A percentile compares a stretch with the other conserved stretches of the same genome.
Evolutionary conservation across 1,284 basidiomycete genomes (phyloP).

Genomic region (Cryptococcus sp.): DNA sequence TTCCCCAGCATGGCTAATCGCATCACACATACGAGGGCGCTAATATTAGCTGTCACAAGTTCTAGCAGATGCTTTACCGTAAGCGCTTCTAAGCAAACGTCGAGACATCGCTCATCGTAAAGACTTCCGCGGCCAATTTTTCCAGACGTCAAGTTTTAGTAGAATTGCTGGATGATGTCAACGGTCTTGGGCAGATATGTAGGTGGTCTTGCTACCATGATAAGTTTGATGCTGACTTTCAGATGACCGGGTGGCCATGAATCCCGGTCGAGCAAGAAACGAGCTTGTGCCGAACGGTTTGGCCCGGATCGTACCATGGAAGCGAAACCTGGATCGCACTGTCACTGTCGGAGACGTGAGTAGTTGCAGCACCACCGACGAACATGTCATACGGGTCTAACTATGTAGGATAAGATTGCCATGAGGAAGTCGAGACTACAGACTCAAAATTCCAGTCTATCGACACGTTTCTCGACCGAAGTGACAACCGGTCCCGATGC

Average conservation of each 20-base stretch:
- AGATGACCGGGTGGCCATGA: slow-evolving; percentile 36
- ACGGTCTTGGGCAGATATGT: slow-evolving; percentile 26
- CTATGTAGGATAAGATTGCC: not conserved
- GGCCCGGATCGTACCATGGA: slow-evolving; percentile 26
- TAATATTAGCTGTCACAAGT: too few species aligned
- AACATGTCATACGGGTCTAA: not conserved
- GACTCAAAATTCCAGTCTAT: not conserved
- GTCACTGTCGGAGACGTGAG: not conserved
- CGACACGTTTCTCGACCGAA: slow-evolving; percentile 1
- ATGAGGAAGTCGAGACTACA: not conserved
- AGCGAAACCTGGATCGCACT: slow-evolving; percentile 5
- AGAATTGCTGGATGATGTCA: slow-evolving; percentile 34
- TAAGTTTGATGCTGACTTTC: slow-evolving; percentile 58
- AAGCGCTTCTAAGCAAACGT: too few species aligned
- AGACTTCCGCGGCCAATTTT: slow-evolving; percentile 18
- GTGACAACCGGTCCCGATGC: not conserved
- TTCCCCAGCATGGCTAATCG: too few species aligned
- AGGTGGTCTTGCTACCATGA: slow-evolving; percentile 34
- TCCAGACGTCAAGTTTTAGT: slow-evolving; percentile 23
- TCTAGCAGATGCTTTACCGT: too few species aligned
- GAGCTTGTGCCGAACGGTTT: slow-evolving; percentile 29
- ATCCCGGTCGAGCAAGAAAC: slow-evolving; percentile 33
- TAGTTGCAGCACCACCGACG: not conserved
- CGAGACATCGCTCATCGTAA: not conserved
- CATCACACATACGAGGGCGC: too few species aligned